These are phyloP conservation scores for Fagus crenata DNA, from an alignment of 306 rosid species.

Conservation along the genomic window DNA sequence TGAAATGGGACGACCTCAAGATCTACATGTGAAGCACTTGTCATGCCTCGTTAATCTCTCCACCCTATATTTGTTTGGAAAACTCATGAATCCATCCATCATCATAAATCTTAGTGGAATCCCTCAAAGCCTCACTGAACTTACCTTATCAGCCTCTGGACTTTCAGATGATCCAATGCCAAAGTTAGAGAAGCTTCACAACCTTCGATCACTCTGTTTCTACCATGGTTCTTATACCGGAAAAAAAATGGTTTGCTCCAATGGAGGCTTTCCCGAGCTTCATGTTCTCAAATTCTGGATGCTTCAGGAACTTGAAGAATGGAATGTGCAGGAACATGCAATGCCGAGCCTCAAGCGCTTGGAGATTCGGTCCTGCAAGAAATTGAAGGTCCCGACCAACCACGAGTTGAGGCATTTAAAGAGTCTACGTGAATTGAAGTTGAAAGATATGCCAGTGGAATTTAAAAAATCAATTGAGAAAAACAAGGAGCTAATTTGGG, in stretches of 20 bases:
- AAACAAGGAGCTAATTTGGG: too few species aligned
- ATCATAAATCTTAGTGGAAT: too few species aligned
- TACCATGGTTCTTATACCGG: constrained; percentile 28
- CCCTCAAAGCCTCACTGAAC: constrained; percentile 32
- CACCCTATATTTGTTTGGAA: constrained; percentile 13
- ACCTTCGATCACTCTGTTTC: constrained; percentile 28
- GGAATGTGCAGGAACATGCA: constrained; percentile 24
- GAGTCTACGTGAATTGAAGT: constrained; percentile 37
- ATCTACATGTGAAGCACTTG: constrained; percentile 2
- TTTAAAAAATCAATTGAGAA: background rate
- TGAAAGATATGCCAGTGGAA: constrained; percentile 33
- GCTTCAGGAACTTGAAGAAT: constrained; percentile 23
- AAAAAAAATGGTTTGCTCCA: constrained; percentile 8
- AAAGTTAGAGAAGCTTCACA: background rate
- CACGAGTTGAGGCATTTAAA: constrained; percentile 26
- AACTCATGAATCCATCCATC: background rate
- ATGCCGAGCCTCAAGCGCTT: constrained; percentile 39
- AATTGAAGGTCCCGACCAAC: constrained; percentile 22
- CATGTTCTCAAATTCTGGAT: constrained; percentile 31
- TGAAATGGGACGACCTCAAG: constrained; percentile 3
- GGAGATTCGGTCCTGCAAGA: constrained; percentile 28
- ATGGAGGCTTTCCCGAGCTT: constrained; percentile 36
- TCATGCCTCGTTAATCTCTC: background rate
- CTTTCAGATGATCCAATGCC: background rate
- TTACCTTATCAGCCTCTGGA: background rate